Evolutionary conservation across 768 basidiomycete species (phyloP).

Genomic region (Panaeolus papilionaceus): DNA sequence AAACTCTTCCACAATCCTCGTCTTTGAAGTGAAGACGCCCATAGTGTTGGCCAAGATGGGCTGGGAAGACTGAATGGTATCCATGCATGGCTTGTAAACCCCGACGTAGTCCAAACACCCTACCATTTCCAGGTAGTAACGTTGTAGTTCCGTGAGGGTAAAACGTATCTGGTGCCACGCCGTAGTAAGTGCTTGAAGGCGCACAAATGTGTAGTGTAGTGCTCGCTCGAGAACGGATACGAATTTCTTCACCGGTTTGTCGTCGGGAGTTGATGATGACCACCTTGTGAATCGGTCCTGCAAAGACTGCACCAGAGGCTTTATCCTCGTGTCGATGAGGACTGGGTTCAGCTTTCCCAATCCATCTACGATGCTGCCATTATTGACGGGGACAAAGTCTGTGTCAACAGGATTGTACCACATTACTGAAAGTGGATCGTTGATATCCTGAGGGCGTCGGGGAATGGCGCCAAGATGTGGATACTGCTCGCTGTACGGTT

Average conservation of each 20-base stretch:
- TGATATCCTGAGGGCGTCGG: conserved; percentile 5
- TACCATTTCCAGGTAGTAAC: conserved; percentile 10
- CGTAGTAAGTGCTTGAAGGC: conserved; percentile 4
- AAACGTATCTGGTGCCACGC: conserved; percentile 12
- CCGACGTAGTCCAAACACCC: conserved; percentile 16
- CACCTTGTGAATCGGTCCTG: background rate
- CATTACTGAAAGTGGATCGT: conserved; percentile 15
- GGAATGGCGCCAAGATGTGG: conserved; percentile 19
- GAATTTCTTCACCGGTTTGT: conserved; percentile 14
- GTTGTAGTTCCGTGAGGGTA: conserved; percentile 16
- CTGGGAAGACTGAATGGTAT: background rate
- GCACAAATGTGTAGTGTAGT: conserved; percentile 7
- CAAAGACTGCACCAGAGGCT: background rate
- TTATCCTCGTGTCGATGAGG: background rate
- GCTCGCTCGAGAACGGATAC: conserved; percentile 13
- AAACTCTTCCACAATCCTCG: conserved; percentile 15
- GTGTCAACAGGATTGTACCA: conserved; percentile 13
- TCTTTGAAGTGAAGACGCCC: background rate
- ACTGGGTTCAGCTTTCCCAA: conserved; percentile 7
- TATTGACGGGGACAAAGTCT: conserved; percentile 15
- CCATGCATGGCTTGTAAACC: conserved; percentile 14
- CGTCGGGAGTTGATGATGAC: background rate
- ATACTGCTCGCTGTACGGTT: conserved; percentile 4
- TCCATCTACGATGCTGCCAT: conserved; percentile 16
- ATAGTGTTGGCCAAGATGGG: background rate